Percentiles rank a stretch among this genome's conserved stretches.
Conservation (phyloP, 2,329 filamentous ascomycete genomes). For the Verruconis gallopava region DNA sequence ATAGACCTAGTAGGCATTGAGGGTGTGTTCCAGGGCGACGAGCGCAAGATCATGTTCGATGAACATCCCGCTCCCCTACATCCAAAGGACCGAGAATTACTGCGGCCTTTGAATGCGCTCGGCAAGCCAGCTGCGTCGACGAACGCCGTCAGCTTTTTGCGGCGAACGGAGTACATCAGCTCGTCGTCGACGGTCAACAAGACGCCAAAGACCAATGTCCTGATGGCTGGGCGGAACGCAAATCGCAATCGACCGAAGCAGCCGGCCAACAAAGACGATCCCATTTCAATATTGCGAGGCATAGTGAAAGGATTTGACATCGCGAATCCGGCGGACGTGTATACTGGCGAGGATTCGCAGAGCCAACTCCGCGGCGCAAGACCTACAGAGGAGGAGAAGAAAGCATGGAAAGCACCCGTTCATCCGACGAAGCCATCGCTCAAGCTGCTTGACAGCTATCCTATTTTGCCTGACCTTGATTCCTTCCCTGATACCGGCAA, state of each 20-base stretch:
- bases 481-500: constrained; percentile 45
- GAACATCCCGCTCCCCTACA: constrained; percentile 59
- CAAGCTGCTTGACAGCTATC: constrained; percentile 46
- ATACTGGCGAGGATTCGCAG: constrained; percentile 53
- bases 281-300: constrained; percentile 46
- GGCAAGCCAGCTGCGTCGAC: constrained; percentile 71
- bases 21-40: constrained; percentile 87
- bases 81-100: constrained; percentile 69
- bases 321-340: constrained; percentile 48
- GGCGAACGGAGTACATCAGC: constrained; percentile 90
- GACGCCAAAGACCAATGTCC: not conserved
- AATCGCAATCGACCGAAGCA: constrained; percentile 23
- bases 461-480: constrained; percentile 47
- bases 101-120: constrained; percentile 71
- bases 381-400: constrained; percentile 39
- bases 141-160: constrained; percentile 79
- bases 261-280: constrained; percentile 39
- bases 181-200: constrained; percentile 21
- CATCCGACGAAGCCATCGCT: constrained; percentile 46
- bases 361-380: constrained; percentile 39
- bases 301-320: constrained; percentile 52
- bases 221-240: constrained; percentile 24
- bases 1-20: constrained; percentile 91
- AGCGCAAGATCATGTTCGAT: constrained; percentile 49
- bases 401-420: constrained; percentile 46